Evolutionary conservation across 2,329 filamentous ascomycete genomes (phyloP).

Genomic region (Tolypocladium ophioglossoides): DNA sequence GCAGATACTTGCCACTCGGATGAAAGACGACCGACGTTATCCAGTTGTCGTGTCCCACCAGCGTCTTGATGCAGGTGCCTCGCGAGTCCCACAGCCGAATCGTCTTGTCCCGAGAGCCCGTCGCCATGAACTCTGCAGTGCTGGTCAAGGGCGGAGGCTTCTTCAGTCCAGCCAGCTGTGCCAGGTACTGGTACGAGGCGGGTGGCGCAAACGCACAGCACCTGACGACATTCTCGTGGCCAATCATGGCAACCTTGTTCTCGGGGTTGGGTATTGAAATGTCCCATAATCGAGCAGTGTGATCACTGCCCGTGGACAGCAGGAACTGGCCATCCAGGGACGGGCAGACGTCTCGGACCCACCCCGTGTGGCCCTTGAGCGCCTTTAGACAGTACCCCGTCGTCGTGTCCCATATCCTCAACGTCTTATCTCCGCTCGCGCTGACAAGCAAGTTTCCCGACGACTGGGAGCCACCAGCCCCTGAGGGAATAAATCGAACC

Average conservation of each 20-base stretch:
- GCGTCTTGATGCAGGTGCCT: slow-evolving; percentile 73
- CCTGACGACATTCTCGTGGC: slow-evolving; percentile 77
- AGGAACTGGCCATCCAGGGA: slow-evolving; percentile 75
- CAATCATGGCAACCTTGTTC: slow-evolving; percentile 65
- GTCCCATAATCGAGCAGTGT: slow-evolving; percentile 76
- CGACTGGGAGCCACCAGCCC: slow-evolving; percentile 65
- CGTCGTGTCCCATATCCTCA: slow-evolving; percentile 83
- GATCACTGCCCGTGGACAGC: slow-evolving; percentile 71
- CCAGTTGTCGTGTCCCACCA: slow-evolving; percentile 92
- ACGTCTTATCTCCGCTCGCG: slow-evolving; percentile 71
- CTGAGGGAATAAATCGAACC: slow-evolving; percentile 75
- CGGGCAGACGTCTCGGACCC: slow-evolving; percentile 80
- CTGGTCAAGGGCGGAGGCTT: slow-evolving; percentile 65
- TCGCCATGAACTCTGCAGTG: slow-evolving; percentile 80
- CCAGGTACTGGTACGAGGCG: slow-evolving; percentile 65
- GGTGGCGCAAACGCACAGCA: slow-evolving; percentile 82
- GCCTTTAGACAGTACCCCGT: slow-evolving; percentile 87
- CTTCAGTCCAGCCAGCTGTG: slow-evolving; percentile 69
- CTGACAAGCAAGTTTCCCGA: slow-evolving; percentile 77
- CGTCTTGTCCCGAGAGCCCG: slow-evolving; percentile 79
- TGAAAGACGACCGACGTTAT: slow-evolving; percentile 79
- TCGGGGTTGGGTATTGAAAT: slow-evolving; percentile 54
- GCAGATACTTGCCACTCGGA: slow-evolving; percentile 79
- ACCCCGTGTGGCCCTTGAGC: slow-evolving; percentile 69
- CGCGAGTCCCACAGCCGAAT: slow-evolving; percentile 84